Evolutionary conservation across 108 stramenopile species (phyloP).

Genomic region (Asterionellopsis glacialis): DNA sequence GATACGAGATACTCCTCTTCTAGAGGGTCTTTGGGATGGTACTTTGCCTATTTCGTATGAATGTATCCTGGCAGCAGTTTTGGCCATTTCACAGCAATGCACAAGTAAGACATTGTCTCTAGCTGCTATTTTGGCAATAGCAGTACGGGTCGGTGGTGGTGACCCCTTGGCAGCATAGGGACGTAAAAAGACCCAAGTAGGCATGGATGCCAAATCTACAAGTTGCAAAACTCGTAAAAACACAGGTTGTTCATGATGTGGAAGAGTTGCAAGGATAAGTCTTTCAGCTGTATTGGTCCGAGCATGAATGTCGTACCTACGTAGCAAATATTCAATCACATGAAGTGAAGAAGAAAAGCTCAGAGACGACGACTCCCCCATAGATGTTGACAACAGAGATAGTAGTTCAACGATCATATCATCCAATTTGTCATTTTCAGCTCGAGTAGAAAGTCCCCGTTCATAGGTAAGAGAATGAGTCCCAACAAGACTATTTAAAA

Average conservation of each 20-base stretch:
- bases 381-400: conserved; percentile 9
- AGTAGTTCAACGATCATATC: conserved; percentile 13
- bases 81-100: conserved; percentile 29
- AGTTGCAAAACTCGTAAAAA: conserved; percentile 46
- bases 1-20: conserved; percentile 23
- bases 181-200: conserved; percentile 47
- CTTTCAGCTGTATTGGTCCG: conserved; percentile 30
- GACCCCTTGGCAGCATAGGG: conserved; percentile 47
- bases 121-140: conserved; percentile 43
- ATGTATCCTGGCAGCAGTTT: conserved; percentile 20
- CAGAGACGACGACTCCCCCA: conserved; percentile 11
- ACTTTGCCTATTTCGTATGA: conserved; percentile 9
- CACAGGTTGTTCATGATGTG: conserved; percentile 40
- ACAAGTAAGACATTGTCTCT: conserved; percentile 42
- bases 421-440: conserved; percentile 28
- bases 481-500: conserved; percentile 5
- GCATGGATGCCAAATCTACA: conserved; percentile 45
- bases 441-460: conserved; percentile 26
- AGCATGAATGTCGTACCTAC: conserved; percentile 62
- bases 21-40: background rate
- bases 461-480: conserved; percentile 25
- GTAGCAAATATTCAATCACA: conserved; percentile 70
- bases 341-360: conserved; percentile 23
- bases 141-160: conserved; percentile 22
- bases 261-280: conserved; percentile 39